Evolutionary conservation across 2,329 filamentous ascomycete species (phyloP).

Genomic region (Arthrobotrys sphaeroides): DNA sequence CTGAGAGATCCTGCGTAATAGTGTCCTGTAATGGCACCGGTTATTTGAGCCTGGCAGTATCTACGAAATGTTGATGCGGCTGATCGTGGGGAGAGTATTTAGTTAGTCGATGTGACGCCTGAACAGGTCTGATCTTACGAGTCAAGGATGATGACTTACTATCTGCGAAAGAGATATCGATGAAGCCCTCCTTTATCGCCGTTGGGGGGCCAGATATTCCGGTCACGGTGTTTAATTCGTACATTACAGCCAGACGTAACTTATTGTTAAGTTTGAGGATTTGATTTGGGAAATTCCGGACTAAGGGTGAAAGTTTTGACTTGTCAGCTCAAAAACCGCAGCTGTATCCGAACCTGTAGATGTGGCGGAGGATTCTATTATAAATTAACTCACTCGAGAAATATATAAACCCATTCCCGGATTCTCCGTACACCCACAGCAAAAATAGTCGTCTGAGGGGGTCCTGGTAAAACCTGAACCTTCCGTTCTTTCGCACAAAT

Average conservation of each 20-base stretch:
- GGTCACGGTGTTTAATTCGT: slow-evolving; percentile 17
- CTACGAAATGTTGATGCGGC: slow-evolving; percentile 20
- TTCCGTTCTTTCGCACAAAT: slow-evolving; percentile 21
- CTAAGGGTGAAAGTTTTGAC: not conserved
- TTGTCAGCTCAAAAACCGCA: no score
- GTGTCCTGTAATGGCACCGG: not conserved
- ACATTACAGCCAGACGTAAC: slow-evolving; percentile 9
- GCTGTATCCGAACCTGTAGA: no score
- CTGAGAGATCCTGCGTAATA: not conserved
- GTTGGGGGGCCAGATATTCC: not conserved
- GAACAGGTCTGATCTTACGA: not conserved
- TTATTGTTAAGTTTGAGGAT: slow-evolving; percentile 25
- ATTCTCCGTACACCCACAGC: slow-evolving; percentile 7
- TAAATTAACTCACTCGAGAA: slow-evolving; percentile 12
- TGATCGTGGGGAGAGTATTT: not conserved
- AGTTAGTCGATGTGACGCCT: not conserved
- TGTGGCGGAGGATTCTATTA: not conserved
- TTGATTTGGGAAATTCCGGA: slow-evolving; percentile 1
- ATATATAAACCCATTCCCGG: slow-evolving; percentile 24
- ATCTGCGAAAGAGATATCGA: slow-evolving; percentile 22
- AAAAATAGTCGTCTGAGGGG: slow-evolving; percentile 3
- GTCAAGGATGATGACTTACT: not conserved
- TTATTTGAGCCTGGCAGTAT: slow-evolving; percentile 25
- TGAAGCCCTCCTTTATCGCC: not conserved
- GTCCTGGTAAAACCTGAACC: slow-evolving; percentile 22